phyloP scores from a whole-genome alignment of 2,329 filamentous ascomycete genomes.

The Aspergillus proliferans region DNA sequence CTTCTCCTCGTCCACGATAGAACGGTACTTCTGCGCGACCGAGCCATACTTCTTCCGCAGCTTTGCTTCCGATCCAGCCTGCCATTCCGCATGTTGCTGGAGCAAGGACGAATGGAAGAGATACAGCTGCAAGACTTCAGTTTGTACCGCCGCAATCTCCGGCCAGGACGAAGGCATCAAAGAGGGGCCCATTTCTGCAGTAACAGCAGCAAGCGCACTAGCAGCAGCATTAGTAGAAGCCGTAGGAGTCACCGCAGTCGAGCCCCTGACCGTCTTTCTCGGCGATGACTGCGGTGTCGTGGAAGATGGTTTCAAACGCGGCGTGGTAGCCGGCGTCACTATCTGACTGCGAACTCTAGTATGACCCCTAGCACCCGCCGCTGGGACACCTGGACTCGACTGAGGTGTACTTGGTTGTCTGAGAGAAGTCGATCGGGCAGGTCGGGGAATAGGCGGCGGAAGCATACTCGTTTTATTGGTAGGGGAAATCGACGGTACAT shows the following conservation, averaged over 20 bases:
- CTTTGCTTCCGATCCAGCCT: slow-evolving; percentile 20
- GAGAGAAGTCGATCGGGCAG: slow-evolving; percentile 31
- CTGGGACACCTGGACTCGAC: slow-evolving; percentile 10
- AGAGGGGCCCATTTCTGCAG: slow-evolving; percentile 11
- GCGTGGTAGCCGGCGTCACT: slow-evolving; percentile 14
- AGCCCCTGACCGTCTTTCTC: slow-evolving; percentile 27
- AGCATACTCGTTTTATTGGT: slow-evolving; percentile 28
- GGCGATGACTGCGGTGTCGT: slow-evolving; percentile 35
- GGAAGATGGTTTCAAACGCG: slow-evolving; percentile 24
- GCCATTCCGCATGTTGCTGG: slow-evolving; percentile 26
- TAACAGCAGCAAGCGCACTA: neutral
- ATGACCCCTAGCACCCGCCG: slow-evolving; percentile 20
- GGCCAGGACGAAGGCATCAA: slow-evolving; percentile 26
- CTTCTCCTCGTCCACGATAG: slow-evolving; percentile 26
- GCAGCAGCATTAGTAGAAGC: neutral
- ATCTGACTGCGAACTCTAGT: slow-evolving; percentile 32
- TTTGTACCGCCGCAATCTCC: slow-evolving; percentile 33
- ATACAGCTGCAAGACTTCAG: slow-evolving; percentile 39
- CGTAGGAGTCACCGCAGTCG: slow-evolving; percentile 14
- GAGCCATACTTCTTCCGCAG: slow-evolving; percentile 30
- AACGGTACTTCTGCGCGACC: slow-evolving; percentile 29
- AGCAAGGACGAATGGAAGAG: slow-evolving; percentile 31
- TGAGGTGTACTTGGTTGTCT: slow-evolving; percentile 21
- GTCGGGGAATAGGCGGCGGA: slow-evolving; percentile 24
- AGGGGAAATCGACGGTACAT: slow-evolving; percentile 10